Conservation (phyloP, 1,139 yeast genomes). For the Hansenula lynferdii region DNA sequence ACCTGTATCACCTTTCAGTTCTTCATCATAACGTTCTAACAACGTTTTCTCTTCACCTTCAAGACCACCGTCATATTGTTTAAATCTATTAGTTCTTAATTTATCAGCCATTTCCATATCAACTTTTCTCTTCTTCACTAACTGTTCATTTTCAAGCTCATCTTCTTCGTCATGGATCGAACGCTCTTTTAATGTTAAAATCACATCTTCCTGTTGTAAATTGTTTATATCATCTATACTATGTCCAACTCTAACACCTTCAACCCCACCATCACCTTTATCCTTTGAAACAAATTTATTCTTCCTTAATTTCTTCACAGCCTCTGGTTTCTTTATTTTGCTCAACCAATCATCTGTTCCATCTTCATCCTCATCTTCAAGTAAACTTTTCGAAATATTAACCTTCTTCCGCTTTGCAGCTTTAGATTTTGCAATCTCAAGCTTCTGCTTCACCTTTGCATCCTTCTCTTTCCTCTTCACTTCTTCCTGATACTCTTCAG, state of each 20-base stretch:
- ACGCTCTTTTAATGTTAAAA: constrained; percentile 63
- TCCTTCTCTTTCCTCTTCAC: constrained; percentile 9
- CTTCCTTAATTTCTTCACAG: constrained; percentile 11
- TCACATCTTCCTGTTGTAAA: constrained; percentile 36
- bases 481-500: constrained; percentile 16
- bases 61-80: constrained; percentile 7
- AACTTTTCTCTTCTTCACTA: constrained; percentile 31
- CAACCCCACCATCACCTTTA: constrained; percentile 24
- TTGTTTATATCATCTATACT: constrained; percentile 34
- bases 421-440: constrained; percentile 22
- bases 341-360: constrained; percentile 39
- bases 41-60: constrained; percentile 7
- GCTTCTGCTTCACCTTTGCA: constrained; percentile 14
- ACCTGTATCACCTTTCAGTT: constrained; percentile 14
- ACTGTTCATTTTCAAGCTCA: constrained; percentile 41
- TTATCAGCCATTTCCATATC: constrained; percentile 26
- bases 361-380: constrained; percentile 24
- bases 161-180: constrained; percentile 46
- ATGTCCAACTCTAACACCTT: constrained; percentile 45
- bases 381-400: constrained; percentile 16
- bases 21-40: constrained; percentile 23
- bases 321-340: constrained; percentile 19
- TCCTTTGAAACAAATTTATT: constrained; percentile 8
- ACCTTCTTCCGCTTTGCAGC: constrained; percentile 19
- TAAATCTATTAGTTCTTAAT: constrained; percentile 20